Conservation (phyloP, 1,284 basidiomycete species). For the Marasmius tenuissimus region DNA sequence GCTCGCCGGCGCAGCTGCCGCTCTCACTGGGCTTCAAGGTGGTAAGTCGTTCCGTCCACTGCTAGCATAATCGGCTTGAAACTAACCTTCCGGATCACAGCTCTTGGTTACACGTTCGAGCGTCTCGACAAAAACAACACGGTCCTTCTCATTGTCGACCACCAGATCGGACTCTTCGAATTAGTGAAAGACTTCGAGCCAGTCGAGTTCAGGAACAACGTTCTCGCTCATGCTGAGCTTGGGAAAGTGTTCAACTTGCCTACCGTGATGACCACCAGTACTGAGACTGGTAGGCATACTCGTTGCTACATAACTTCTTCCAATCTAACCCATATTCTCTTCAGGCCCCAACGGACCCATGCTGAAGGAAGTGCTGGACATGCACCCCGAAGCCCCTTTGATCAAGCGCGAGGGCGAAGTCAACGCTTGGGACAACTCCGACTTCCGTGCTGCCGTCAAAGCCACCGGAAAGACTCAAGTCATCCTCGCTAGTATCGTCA, state of each 20-base stretch:
- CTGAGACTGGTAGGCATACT: background rate
- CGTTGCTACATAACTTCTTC: background rate
- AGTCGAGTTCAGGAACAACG: slow-evolving; percentile 40
- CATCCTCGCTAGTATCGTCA: slow-evolving; percentile 46
- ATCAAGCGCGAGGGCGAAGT: slow-evolving; percentile 51
- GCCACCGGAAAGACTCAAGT: slow-evolving; percentile 49
- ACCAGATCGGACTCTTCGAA: slow-evolving; percentile 47
- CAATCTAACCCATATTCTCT: slow-evolving; percentile 12
- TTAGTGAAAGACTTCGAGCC: slow-evolving; percentile 39
- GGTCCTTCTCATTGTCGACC: slow-evolving; percentile 45
- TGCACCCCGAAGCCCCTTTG: slow-evolving; percentile 43
- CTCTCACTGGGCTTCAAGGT: background rate
- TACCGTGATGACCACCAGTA: slow-evolving; percentile 42
- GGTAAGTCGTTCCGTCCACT: background rate
- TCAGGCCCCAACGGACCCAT: slow-evolving; percentile 47
- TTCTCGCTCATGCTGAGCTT: slow-evolving; percentile 45
- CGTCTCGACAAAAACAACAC: slow-evolving; percentile 32
- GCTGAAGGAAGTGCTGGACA: slow-evolving; percentile 38
- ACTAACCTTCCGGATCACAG: slow-evolving; percentile 22
- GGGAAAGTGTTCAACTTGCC: slow-evolving; percentile 45
- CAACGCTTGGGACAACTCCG: slow-evolving; percentile 49
- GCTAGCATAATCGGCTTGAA: background rate
- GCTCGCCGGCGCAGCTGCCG: background rate
- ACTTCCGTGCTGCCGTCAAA: slow-evolving; percentile 43
- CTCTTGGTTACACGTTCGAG: background rate